phyloP scores from a whole-genome alignment of 2,329 filamentous ascomycete genomes.

The Trichophyton rubrum region DNA sequence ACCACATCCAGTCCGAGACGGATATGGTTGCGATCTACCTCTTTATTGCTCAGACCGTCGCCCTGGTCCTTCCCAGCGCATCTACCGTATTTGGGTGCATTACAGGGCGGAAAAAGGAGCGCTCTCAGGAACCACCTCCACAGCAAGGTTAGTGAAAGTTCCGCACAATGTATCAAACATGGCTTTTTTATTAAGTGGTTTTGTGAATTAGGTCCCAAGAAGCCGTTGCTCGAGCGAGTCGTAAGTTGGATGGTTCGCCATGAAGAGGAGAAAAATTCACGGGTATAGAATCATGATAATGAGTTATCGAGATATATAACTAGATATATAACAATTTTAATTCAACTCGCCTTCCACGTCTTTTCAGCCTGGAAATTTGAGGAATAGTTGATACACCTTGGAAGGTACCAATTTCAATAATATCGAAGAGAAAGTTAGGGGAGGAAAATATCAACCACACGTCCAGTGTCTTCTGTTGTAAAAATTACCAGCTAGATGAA shows the following conservation, averaged over 20 bases:
- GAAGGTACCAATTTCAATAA: no score
- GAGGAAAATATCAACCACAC: no score
- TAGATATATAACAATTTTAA: background rate
- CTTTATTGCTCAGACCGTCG: slow-evolving; percentile 4
- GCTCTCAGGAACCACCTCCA: background rate
- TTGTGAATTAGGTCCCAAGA: background rate
- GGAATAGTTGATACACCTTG: no score
- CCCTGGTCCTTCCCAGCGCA: background rate
- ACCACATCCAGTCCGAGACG: slow-evolving; percentile 5
- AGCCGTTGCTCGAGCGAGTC: background rate
- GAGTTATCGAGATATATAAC: no score
- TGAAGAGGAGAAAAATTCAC: background rate
- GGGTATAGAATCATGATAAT: no score
- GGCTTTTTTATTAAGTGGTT: background rate
- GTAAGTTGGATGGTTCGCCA: background rate
- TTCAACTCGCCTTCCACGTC: no score
- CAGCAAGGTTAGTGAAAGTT: background rate
- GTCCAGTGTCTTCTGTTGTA: no score
- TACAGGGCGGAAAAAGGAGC: background rate
- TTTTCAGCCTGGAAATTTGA: no score
- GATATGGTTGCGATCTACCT: slow-evolving; percentile 8
- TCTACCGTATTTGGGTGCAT: background rate
- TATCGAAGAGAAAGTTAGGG: no score
- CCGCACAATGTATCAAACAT: background rate
- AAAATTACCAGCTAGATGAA: no score